Percentiles rank a stretch among this genome's conserved stretches.
These are phyloP conservation scores for Trichoderma sp. DNA, from an alignment of 2,329 filamentous ascomycete species.

Conservation along the genomic window DNA sequence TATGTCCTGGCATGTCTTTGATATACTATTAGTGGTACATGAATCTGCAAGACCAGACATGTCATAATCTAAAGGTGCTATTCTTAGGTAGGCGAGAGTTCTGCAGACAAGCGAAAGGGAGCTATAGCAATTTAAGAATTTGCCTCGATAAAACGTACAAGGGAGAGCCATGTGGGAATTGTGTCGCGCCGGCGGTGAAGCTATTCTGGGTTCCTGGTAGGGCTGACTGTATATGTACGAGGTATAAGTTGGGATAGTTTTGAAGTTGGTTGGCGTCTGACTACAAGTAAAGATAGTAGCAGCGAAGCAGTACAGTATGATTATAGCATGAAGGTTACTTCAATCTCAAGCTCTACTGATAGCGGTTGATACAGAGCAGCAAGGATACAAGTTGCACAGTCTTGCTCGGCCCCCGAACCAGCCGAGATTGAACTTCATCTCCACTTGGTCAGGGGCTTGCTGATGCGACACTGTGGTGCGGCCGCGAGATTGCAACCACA, in stretches of 20 bases:
- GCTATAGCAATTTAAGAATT: neutral
- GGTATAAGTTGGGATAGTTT: neutral
- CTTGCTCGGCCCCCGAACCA: constrained; percentile 9
- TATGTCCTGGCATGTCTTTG: neutral
- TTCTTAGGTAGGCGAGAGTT: constrained; percentile 2
- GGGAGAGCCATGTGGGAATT: neutral
- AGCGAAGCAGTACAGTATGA: no score
- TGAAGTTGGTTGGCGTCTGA: neutral
- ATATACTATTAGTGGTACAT: neutral
- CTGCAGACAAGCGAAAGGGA: neutral
- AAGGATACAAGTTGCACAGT: neutral
- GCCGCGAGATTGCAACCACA: neutral
- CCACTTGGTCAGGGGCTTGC: constrained; percentile 12
- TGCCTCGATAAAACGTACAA: neutral
- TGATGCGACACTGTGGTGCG: neutral
- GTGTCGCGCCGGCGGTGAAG: neutral
- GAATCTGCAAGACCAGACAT: neutral
- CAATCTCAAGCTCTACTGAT: neutral
- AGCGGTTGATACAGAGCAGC: neutral
- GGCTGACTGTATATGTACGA: neutral
- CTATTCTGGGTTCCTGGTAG: constrained; percentile 10
- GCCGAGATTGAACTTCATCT: constrained; percentile 17
- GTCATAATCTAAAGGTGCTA: neutral
- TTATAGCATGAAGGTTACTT: no score
- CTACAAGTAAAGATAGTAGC: neutral